Evolutionary conservation across 2,329 filamentous ascomycete genomes (phyloP).

Genomic region (Colletotrichum scovillei): DNA sequence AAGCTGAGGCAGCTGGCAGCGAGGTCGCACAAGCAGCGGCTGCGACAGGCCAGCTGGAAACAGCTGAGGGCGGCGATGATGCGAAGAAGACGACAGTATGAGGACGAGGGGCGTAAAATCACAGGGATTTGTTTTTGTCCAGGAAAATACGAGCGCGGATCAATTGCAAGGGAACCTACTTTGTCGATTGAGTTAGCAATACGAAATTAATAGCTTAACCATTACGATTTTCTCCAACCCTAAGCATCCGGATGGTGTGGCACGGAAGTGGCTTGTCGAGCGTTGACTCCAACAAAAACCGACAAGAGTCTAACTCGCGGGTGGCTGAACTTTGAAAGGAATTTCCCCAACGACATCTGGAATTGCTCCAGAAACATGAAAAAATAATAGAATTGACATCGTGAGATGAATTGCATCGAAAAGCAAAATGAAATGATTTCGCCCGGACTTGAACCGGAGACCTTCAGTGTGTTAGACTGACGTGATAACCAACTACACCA

Average conservation of each 20-base stretch:
- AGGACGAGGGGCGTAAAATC: not conserved
- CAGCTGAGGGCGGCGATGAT: not conserved
- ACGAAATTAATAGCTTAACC: not conserved
- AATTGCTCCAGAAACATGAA: not conserved
- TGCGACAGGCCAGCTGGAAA: not conserved
- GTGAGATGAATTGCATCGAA: not conserved
- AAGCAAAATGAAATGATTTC: not conserved
- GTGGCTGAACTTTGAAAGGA: not conserved
- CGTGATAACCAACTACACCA: conserved; percentile 60
- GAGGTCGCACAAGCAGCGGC: not conserved
- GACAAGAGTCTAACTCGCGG: not conserved
- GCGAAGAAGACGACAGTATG: not conserved
- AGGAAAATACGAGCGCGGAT: not conserved
- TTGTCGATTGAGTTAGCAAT: not conserved
- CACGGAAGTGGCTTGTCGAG: not conserved
- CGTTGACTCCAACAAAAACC: not conserved
- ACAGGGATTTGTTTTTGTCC: not conserved
- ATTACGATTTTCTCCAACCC: not conserved
- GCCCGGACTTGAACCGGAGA: conserved; percentile 35
- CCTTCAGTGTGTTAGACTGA: conserved; percentile 55
- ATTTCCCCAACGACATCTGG: not conserved
- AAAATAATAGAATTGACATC: not conserved
- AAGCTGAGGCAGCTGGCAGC: not conserved
- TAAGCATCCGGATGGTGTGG: not conserved
- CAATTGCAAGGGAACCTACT: not conserved